phyloP scores from a whole-genome alignment of 352 stramenopile genomes.

The Thalassiosira hispida region DNA sequence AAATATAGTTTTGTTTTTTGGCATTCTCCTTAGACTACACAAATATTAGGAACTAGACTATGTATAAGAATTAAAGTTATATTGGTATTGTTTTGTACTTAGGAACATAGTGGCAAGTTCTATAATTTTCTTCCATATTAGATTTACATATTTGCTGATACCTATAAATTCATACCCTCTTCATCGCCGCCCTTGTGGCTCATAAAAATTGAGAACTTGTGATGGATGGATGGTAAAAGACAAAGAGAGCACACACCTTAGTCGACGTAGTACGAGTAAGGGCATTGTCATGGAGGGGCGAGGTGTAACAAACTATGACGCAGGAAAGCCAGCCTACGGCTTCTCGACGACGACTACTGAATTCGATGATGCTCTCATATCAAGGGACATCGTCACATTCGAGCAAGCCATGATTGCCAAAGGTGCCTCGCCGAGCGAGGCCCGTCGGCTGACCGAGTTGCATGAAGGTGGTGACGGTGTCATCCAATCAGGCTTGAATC shows the following conservation, averaged over 20 bases:
- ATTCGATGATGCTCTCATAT: slow-evolving; percentile 77
- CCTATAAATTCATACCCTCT: too few species aligned
- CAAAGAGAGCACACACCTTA: neutral
- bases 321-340: slow-evolving; percentile 54
- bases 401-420: slow-evolving; percentile 76
- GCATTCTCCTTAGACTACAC: too few species aligned
- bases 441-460: slow-evolving; percentile 42
- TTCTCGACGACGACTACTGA: slow-evolving; percentile 65
- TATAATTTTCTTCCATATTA: too few species aligned
- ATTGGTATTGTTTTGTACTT: too few species aligned
- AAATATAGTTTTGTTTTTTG: too few species aligned
- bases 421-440: slow-evolving; percentile 59
- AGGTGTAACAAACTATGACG: slow-evolving; percentile 69
- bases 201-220: too few species aligned
- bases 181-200: too few species aligned
- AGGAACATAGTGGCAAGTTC: too few species aligned
- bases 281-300: slow-evolving; percentile 56
- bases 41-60: too few species aligned
- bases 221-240: too few species aligned
- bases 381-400: slow-evolving; percentile 59
- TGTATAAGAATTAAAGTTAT: too few species aligned
- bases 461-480: slow-evolving; percentile 7
- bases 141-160: too few species aligned
- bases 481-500: slow-evolving; percentile 5
- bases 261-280: neutral